Percentiles rank a stretch among this genome's conserved stretches.
These are phyloP conservation scores for Saccharomycopsis fibuligera DNA, from an alignment of 805 yeast species.

Conservation along the genomic window DNA sequence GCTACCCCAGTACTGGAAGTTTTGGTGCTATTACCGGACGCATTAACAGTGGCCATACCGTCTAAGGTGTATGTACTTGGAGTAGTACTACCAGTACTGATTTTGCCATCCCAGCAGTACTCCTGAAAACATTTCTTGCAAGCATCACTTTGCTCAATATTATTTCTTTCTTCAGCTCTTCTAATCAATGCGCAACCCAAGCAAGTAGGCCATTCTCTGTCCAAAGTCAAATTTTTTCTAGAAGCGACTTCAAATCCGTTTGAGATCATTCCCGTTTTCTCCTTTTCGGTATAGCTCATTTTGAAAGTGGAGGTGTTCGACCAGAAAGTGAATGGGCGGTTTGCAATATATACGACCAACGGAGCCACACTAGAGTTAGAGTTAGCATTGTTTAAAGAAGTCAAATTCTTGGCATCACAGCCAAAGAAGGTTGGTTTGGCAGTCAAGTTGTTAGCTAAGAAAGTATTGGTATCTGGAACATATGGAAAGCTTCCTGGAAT, in stretches of 20 bases:
- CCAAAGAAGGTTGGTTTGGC: conserved; percentile 78
- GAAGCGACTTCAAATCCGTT: conserved; percentile 74
- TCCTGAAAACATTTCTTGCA: conserved; percentile 63
- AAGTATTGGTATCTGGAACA: conserved; percentile 65
- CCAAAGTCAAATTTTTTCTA: conserved; percentile 56
- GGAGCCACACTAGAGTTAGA: conserved; percentile 44
- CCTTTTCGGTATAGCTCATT: conserved; percentile 52
- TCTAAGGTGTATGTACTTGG: too few species aligned
- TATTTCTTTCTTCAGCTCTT: conserved; percentile 67
- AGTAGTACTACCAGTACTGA: too few species aligned
- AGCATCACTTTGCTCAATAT: conserved; percentile 53
- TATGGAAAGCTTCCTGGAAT: conserved; percentile 54
- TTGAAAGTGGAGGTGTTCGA: conserved; percentile 73
- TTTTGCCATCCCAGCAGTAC: conserved; percentile 70
- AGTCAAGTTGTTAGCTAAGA: conserved; percentile 54
- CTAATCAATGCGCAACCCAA: conserved; percentile 78
- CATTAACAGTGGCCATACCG: too few species aligned
- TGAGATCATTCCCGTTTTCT: conserved; percentile 51
- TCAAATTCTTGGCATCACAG: conserved; percentile 45
- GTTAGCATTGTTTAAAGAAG: conserved; percentile 28
- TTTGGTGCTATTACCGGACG: too few species aligned
- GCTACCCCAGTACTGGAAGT: too few species aligned
- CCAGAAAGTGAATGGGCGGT: conserved; percentile 55
- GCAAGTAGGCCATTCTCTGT: conserved; percentile 64
- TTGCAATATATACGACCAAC: conserved; percentile 70